phyloP scores from a whole-genome alignment of 352 stramenopile genomes.

The Phytophthora lateralis region DNA sequence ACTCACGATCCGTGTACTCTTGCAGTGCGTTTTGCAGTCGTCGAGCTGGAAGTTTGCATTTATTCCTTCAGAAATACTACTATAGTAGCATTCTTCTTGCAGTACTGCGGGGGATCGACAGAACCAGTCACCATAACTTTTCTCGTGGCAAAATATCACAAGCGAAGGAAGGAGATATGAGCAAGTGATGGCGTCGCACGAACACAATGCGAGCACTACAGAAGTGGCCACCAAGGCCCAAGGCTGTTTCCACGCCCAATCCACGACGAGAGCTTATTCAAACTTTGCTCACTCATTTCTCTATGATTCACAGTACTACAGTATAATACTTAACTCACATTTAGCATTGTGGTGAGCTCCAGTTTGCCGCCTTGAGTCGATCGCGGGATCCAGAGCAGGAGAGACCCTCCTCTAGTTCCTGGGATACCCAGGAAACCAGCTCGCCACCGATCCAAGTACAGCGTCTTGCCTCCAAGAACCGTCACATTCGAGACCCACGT shows the following conservation, averaged over 20 bases:
- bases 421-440: slow-evolving; percentile 43
- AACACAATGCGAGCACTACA: slow-evolving; percentile 1
- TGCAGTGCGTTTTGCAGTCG: slow-evolving; percentile 24
- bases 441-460: slow-evolving; percentile 61
- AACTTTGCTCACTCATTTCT: too few species aligned
- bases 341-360: slow-evolving; percentile 41
- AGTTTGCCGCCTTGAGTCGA: slow-evolving; percentile 32
- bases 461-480: slow-evolving; percentile 38
- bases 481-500: slow-evolving; percentile 38
- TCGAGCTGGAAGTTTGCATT: slow-evolving; percentile 27
- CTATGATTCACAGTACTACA: neutral
- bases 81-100: slow-evolving; percentile 6
- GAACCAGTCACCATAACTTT: slow-evolving; percentile 16
- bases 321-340: slow-evolving; percentile 36
- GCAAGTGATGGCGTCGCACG: slow-evolving; percentile 9
- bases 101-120: slow-evolving; percentile 4
- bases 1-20: slow-evolving; percentile 44
- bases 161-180: neutral
- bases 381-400: slow-evolving; percentile 45
- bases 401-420: slow-evolving; percentile 44
- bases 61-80: neutral
- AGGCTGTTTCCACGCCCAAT: too few species aligned
- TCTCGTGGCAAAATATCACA: neutral
- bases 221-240: neutral
- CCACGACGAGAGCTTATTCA: too few species aligned